Evolutionary conservation across 2,329 filamentous ascomycete species (phyloP), one percentile per base, ranked within the genome.

Genomic region (Byssothecium circinans): DNA sequence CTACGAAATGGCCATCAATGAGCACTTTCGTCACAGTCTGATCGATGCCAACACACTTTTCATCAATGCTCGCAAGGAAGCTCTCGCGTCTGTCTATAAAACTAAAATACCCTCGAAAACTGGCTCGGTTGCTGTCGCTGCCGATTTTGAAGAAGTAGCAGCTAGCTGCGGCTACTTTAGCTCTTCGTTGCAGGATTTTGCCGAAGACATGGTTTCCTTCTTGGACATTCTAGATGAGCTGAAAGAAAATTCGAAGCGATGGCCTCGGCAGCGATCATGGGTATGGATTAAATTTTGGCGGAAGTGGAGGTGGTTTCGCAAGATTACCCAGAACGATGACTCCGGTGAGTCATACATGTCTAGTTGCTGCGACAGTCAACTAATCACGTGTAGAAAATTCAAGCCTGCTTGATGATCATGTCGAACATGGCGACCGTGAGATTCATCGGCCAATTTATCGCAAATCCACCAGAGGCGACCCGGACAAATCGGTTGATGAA

Each of bases 81-180:
- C 94, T 0, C 75, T 99, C 6, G 80, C 85, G 47, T 81, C 87
- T 47, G 78, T 99, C 1, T 97, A 99, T 70, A 84, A 82, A 53
- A 88, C 82, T 42, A 90, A 91, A 50, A 85, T 91, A 58, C 78
- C 91, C 32, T 83, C 82, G 10, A 83, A 83, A 48, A 77, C 84
- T 2, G 81, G 84, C 34, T 85, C 87, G 0, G 80, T 89, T 43
- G 87, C 87, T 52, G 81, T 92, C 8, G 87, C 95, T 64, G 94
- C 92, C 2, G 94, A 97, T 68, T 91, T 96, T 47, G 94, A 99
- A 68, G 94, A 99, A 70, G 91, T 97, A 10, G 91, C 92, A 33
- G 92, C 94, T n/a, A 95, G 91, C 47, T 99, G 94, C 64, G 92
- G 94, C 0, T 91, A 97, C 71, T 99, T 97, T 66, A 92, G 89